Conservation (phyloP, 2,329 filamentous ascomycete species). For the Pseudogymnoascus sp. region DNA sequence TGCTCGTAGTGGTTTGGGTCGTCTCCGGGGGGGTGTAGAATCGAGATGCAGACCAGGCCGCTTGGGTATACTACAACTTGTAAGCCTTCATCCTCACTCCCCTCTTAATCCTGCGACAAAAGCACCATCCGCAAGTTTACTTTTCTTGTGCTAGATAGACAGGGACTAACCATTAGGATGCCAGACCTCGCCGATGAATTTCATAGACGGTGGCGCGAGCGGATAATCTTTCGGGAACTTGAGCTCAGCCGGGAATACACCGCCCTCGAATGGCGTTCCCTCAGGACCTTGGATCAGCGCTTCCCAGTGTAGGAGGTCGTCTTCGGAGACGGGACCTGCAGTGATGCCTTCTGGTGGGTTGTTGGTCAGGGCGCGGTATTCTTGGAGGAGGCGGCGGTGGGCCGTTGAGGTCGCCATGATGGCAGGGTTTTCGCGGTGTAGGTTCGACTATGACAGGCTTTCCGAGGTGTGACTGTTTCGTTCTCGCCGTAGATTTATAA, state of each 20-base stretch:
- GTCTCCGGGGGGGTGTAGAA: slow-evolving; percentile 90
- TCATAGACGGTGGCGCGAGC: slow-evolving; percentile 92
- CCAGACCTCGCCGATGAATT: slow-evolving; percentile 88
- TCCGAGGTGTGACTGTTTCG: background rate
- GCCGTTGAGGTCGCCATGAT: slow-evolving; percentile 52
- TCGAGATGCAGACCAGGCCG: slow-evolving; percentile 94
- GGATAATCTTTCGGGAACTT: slow-evolving; percentile 96
- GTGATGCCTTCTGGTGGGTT: slow-evolving; percentile 97
- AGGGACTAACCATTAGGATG: slow-evolving; percentile 75
- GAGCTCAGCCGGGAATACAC: slow-evolving; percentile 89
- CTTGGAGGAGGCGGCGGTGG: slow-evolving; percentile 79
- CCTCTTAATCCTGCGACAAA: background rate
- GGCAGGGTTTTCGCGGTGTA: background rate
- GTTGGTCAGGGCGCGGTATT: slow-evolving; percentile 89
- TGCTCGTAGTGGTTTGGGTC: slow-evolving; percentile 98
- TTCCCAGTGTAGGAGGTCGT: slow-evolving; percentile 95
- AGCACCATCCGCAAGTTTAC: background rate
- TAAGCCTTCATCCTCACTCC: background rate
- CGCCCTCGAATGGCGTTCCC: slow-evolving; percentile 91
- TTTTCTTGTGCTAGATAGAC: background rate
- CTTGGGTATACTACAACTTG: slow-evolving; percentile 66
- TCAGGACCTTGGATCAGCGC: slow-evolving; percentile 92
- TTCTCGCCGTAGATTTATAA: background rate
- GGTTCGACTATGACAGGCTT: background rate
- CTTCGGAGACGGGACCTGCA: slow-evolving; percentile 84